Percentiles rank a stretch among this genome's conserved stretches.
These are phyloP conservation scores for Polygonum aviculare DNA, from an alignment of 148 eudicot genomes.

Conservation along the genomic window DNA sequence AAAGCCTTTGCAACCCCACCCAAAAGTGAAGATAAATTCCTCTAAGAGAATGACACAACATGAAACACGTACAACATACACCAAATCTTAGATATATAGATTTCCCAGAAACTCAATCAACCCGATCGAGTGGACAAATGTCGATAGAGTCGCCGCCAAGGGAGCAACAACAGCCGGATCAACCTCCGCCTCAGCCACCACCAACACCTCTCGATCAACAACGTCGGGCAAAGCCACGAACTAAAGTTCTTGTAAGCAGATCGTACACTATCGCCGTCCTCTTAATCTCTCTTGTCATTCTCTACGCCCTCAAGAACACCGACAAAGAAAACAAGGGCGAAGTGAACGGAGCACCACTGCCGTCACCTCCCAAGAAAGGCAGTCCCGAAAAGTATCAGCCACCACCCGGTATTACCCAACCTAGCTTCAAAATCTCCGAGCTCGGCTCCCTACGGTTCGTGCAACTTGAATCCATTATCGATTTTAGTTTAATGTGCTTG, in stretches of 20 bases:
- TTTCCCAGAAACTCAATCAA: not conserved
- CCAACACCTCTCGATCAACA: not conserved
- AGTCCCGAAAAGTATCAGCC: not conserved
- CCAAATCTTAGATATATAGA: not conserved
- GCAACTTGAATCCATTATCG: not conserved
- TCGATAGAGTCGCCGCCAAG: not conserved
- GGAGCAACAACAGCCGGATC: not conserved
- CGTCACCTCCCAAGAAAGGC: not conserved
- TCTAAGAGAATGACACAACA: not conserved
- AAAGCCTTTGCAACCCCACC: not conserved
- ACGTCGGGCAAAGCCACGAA: not conserved
- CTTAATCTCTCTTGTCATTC: not conserved
- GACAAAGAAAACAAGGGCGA: not conserved
- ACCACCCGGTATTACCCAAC: not conserved
- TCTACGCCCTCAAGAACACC: not conserved
- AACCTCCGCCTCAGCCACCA: not conserved
- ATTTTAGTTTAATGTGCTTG: not conserved
- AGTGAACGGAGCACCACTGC: not conserved
- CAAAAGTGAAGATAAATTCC: not conserved
- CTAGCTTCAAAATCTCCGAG: not conserved
- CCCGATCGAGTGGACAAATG: not conserved
- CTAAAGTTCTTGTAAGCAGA: not conserved
- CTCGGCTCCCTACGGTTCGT: not conserved
- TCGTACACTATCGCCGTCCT: not conserved
- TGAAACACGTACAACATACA: not conserved